Conservation (phyloP, 352 stramenopile genomes). For the Globisporangium abappressorium region DNA sequence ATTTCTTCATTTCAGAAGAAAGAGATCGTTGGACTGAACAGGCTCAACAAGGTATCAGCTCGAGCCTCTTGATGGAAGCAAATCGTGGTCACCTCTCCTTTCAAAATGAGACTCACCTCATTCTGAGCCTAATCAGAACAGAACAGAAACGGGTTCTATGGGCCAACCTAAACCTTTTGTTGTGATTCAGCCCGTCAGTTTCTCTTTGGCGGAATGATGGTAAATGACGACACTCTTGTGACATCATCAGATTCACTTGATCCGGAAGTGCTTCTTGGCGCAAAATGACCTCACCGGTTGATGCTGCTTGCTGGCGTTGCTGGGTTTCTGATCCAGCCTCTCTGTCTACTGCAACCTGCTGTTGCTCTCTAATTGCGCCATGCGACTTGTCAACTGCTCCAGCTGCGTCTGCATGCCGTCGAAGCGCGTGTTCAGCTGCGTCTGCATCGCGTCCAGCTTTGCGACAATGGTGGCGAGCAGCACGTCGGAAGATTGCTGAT, state of each 20-base stretch:
- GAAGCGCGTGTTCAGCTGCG: constrained; percentile 49
- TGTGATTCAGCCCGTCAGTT: neutral
- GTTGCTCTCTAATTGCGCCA: constrained; percentile 40
- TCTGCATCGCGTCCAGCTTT: constrained; percentile 40
- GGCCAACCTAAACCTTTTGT: neutral
- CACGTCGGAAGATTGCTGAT: constrained; percentile 1
- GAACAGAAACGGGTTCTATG: neutral
- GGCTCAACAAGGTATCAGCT: too few species aligned
- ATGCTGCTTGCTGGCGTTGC: neutral
- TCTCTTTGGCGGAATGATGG: neutral
- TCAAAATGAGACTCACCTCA: neutral
- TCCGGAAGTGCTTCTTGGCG: neutral
- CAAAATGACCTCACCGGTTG: neutral
- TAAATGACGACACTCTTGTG: neutral
- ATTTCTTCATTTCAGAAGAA: neutral
- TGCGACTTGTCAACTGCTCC: constrained; percentile 27
- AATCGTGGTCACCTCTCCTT: neutral
- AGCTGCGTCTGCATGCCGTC: constrained; percentile 45
- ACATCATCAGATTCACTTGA: neutral
- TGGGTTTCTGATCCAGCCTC: neutral
- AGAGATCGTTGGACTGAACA: neutral
- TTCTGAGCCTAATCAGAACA: neutral
- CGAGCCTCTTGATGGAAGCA: too few species aligned
- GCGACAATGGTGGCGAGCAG: constrained; percentile 23
- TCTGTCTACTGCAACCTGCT: neutral